phyloP scores from a whole-genome alignment of 495 filamentous ascomycete genomes.

The Neurospora tetraspora region DNA sequence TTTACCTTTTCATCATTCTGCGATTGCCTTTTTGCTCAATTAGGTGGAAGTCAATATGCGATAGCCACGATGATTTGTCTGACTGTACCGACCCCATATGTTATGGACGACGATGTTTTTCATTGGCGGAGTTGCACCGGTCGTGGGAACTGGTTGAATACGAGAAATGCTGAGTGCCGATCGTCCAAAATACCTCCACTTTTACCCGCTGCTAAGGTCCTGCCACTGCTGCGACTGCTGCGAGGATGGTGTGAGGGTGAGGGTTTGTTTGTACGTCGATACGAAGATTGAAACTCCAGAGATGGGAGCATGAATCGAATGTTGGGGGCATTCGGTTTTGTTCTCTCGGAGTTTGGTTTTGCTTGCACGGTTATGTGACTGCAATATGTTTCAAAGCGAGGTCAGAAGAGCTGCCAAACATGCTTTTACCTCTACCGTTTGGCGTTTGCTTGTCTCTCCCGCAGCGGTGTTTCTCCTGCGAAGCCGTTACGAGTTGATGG shows the following conservation, averaged over 20 bases:
- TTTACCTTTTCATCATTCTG: background rate
- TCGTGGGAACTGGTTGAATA: background rate
- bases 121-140: background rate
- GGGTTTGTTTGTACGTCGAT: background rate
- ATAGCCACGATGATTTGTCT: background rate
- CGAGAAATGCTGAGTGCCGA: conserved; percentile 3
- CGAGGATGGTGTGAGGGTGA: background rate
- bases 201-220: background rate
- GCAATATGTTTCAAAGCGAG: background rate
- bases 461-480: background rate
- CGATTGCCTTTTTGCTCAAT: background rate
- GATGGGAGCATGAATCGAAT: background rate
- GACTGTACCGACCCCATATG: background rate
- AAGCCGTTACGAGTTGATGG: background rate
- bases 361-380: background rate
- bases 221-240: background rate
- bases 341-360: background rate
- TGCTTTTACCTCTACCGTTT: background rate
- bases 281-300: background rate
- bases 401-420: background rate
- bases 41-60: background rate
- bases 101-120: background rate
- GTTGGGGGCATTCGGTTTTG: background rate
- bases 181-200: background rate
- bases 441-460: background rate